These are phyloP conservation scores for Hysterium pulicare DNA, from an alignment of 2,329 filamentous ascomycete species.

Conservation along the genomic window DNA sequence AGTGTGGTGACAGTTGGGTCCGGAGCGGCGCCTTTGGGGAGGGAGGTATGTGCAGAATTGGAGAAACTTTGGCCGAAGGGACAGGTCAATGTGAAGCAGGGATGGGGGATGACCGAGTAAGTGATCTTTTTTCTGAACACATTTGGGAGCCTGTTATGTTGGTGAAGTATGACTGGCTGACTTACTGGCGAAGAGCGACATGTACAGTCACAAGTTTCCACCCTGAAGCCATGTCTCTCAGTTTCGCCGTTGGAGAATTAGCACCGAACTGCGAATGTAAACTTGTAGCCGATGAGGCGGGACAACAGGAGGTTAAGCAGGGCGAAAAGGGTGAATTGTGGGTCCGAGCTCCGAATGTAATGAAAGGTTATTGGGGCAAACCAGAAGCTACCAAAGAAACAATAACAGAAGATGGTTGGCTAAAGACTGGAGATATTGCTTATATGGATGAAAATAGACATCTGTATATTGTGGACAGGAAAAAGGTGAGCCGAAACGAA, in stretches of 20 bases:
- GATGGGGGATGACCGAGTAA: slow-evolving; percentile 83
- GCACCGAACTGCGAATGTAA: slow-evolving; percentile 67
- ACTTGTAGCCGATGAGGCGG: slow-evolving; percentile 58
- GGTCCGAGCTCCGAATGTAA: slow-evolving; percentile 68
- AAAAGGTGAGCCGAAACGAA: slow-evolving; percentile 57
- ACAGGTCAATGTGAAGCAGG: slow-evolving; percentile 60
- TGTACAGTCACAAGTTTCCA: slow-evolving; percentile 68
- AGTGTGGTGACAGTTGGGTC: slow-evolving; percentile 58
- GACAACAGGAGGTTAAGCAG: slow-evolving; percentile 45
- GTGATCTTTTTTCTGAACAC: slow-evolving; percentile 24
- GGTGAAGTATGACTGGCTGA: slow-evolving; percentile 1
- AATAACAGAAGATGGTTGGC: slow-evolving; percentile 85
- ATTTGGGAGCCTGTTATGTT: not conserved
- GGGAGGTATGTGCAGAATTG: slow-evolving; percentile 48
- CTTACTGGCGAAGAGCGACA: slow-evolving; percentile 51
- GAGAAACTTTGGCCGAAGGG: slow-evolving; percentile 54
- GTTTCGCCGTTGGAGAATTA: slow-evolving; percentile 61
- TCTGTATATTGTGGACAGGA: slow-evolving; percentile 84
- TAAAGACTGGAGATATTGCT: slow-evolving; percentile 94
- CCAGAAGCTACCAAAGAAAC: slow-evolving; percentile 70
- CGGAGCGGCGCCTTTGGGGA: slow-evolving; percentile 64
- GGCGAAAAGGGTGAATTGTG: slow-evolving; percentile 67
- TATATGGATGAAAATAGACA: slow-evolving; percentile 80
- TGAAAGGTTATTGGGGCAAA: slow-evolving; percentile 75
- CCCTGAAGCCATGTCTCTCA: slow-evolving; percentile 44